Evolutionary conservation across 164 flowering plant genomes (phyloP).

Genomic region (Warburgia ugandensis): DNA sequence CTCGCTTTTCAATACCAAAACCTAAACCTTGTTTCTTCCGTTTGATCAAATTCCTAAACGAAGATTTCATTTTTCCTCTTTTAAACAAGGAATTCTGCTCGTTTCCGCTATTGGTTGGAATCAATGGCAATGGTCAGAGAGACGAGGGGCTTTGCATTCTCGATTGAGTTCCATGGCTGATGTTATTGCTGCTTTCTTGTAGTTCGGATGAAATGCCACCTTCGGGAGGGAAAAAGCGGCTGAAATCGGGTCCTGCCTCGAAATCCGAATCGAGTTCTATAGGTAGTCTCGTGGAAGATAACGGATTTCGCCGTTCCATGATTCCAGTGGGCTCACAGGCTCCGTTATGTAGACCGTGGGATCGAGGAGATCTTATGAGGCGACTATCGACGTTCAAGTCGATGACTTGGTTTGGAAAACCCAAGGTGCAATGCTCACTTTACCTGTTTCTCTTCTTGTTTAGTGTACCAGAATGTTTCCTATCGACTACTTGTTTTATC

Average conservation of each 20-base stretch:
- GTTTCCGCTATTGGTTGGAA: background rate
- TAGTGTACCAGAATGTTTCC: background rate
- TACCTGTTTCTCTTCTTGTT: background rate
- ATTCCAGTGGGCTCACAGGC: conserved; percentile 22
- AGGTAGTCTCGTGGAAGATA: conserved; percentile 8
- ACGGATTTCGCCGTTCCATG: conserved; percentile 15
- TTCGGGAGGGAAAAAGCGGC: conserved; percentile 44
- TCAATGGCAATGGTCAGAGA: too few species aligned
- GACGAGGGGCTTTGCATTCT: too few species aligned
- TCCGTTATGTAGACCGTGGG: conserved; percentile 85
- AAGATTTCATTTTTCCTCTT: background rate
- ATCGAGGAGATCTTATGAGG: conserved; percentile 67
- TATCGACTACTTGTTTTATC: background rate
- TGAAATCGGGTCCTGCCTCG: conserved; percentile 20
- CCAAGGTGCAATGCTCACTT: conserved; percentile 45
- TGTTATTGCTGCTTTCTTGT: conserved; percentile 1
- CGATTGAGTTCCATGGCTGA: background rate
- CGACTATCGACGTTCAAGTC: conserved; percentile 87
- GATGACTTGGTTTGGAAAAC: conserved; percentile 98
- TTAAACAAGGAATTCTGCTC: background rate
- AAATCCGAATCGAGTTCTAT: conserved; percentile 23
- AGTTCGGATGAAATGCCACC: conserved; percentile 27
- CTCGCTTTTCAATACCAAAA: background rate
- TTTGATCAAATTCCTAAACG: background rate
- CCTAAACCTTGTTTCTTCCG: background rate